Base-by-base conservation (phyloP, 2,329 filamentous ascomycete species). In the Paracoccidioides lutzii region DNA sequence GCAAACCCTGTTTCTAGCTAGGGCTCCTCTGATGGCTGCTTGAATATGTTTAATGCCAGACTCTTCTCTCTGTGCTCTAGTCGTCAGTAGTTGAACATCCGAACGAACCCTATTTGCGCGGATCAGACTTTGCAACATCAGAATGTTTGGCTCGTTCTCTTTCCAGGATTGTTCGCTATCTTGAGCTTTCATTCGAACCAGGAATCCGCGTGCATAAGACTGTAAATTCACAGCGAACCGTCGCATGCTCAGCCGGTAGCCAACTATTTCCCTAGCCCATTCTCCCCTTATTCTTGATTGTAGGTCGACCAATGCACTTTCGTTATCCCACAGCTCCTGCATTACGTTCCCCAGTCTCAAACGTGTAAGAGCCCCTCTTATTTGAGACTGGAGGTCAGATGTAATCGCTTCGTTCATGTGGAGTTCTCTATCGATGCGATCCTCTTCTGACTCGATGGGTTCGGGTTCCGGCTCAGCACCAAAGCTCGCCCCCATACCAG, bases 401-500 rank as follows among this genome's bases (percentile, higher is more conserved):
- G 97, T 82, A 3, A 77, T 73, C 0, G 70, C 72, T 67, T 93
- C 87, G 57, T 88, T 85, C 63, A 95, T 90, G 12, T 76, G 79
- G 3, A 98, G 72, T 67, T 95, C 89, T 55, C 90, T 80, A 51
- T 90, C 82, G 55, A 93, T 85, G 45, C 90, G 79, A 64, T 97
- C 90, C 65, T 97, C 88, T 63, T 97, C 91, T 0, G 88, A 90
- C 66, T 97, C 93, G 3, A 82, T 76, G 1, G 83, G 83, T 61
- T 84, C 81, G 0, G 79, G 79, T 66, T 87, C 83, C 0, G 85
- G 85, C 64, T 90, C 89, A 5, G 91, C 85, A 41, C 89, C 90
- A 76, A 98, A 96, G 66, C 93, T 91, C 60, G 90, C 91, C 52
- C 90, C 86, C 87, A 98, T 97, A 58, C 90, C 94, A 55, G 90